Evolutionary conservation across 768 basidiomycete genomes (phyloP), one percentile per base, ranked within the genome.

Genomic region (Pleurotus salmoneostramineus): DNA sequence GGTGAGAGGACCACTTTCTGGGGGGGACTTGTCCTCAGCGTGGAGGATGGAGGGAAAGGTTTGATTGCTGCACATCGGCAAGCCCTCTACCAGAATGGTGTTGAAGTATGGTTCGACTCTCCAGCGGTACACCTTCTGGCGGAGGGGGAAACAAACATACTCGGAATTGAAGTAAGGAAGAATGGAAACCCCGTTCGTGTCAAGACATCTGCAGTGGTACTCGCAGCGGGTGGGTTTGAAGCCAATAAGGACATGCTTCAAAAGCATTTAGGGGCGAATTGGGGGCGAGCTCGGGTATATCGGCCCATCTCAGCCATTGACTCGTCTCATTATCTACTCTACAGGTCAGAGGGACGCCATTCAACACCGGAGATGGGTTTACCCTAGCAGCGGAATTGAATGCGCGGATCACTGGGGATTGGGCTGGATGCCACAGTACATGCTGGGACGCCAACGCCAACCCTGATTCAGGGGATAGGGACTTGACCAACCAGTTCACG

Each of bases 211-310:
- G 77, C 81, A 8, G 79, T 88, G 12, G 69, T 89, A 31, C 74
- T 89, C 42, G 86, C 87, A 3, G 81, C 82, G 11, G 88, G 87
- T 17, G 87, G 87, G 0, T 88, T 82, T 60, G 87, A 88, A 66
- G 78, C 87, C 8, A 85, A 73, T 65, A 64, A 68, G 31, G 73
- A 78, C 42, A 65, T 85, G 54, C 77, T 88, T 33, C 68, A 62
- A 14, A 77, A 80, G 64, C 67, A 86, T 65, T 74, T 89, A 8
- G 87, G 88, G n/a, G 54, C 65, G 4, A 77, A 72, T 17, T 89
- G 88, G 88, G 72, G 72, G 45, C 73, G 72, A 56, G 85, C 87
- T 31, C 80, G 75, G 66, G 85, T 84, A 58, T 56, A 70, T 64
- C 5, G 15, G 59, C 21, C 57, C 45, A 46, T 31, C 12, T 31